Conservation (phyloP, 768 basidiomycete genomes). For the Podaxis sp. region DNA sequence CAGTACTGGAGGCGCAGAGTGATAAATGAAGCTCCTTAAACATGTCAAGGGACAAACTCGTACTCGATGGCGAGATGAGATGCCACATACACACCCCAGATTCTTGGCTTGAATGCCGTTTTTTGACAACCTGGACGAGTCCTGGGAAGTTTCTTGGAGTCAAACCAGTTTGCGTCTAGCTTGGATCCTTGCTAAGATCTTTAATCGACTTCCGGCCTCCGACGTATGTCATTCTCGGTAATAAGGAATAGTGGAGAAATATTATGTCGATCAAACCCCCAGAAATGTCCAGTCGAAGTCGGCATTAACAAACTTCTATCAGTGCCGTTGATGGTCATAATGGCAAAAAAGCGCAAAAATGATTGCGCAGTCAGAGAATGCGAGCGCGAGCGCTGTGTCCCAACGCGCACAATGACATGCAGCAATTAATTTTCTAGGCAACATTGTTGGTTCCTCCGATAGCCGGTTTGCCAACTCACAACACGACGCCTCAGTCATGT, state of each 20-base stretch:
- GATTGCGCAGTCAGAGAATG: neutral
- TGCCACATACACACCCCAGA: neutral
- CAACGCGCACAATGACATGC: neutral
- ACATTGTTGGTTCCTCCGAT: neutral
- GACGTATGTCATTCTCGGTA: neutral
- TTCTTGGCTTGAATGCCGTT: neutral
- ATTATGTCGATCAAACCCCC: constrained; percentile 10
- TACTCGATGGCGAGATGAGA: neutral
- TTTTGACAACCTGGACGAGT: neutral
- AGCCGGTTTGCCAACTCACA: neutral
- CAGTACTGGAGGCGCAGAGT: neutral
- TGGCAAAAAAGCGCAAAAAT: neutral
- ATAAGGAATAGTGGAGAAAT: constrained; percentile 6
- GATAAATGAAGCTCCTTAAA: constrained; percentile 4
- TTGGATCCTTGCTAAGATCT: neutral
- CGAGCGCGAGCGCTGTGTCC: neutral
- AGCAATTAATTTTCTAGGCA: neutral
- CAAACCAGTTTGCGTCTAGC: constrained; percentile 7
- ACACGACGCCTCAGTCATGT: neutral
- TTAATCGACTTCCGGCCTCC: neutral
- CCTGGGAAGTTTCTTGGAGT: neutral
- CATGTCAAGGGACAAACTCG: neutral
- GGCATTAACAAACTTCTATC: neutral
- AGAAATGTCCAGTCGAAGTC: neutral
- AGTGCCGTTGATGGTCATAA: constrained; percentile 1